phyloP scores from a whole-genome alignment of 2,329 filamentous ascomycete species.

The Thielaviopsis cerberus region DNA sequence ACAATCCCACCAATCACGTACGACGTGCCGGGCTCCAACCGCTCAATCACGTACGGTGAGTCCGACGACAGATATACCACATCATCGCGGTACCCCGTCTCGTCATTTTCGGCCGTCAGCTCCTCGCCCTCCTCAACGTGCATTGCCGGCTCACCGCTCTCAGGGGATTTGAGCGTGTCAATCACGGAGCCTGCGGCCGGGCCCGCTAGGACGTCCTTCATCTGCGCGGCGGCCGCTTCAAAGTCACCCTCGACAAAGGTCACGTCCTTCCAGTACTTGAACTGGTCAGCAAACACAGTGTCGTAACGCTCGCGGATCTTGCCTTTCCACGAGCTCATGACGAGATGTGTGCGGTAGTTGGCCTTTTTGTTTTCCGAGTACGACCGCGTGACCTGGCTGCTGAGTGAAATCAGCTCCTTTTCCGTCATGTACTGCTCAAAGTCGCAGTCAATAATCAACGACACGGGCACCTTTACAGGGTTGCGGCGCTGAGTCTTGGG shows the following conservation, averaged over 20 bases:
- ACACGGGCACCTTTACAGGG: conserved; percentile 47
- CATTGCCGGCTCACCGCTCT: conserved; percentile 12
- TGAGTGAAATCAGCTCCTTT: conserved; percentile 66
- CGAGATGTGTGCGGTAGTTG: conserved; percentile 50
- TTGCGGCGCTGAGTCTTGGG: conserved; percentile 18
- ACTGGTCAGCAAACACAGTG: conserved; percentile 48
- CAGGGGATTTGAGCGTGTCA: conserved; percentile 33
- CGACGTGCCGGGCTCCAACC: conserved; percentile 69
- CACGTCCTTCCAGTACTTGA: conserved; percentile 64
- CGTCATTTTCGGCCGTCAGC: conserved; percentile 19
- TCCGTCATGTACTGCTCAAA: conserved; percentile 83
- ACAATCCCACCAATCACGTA: conserved; percentile 92
- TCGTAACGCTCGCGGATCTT: conserved; percentile 64
- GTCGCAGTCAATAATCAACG: conserved; percentile 74
- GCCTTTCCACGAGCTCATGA: conserved; percentile 61
- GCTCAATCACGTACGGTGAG: conserved; percentile 65
- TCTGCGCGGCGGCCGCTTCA: conserved; percentile 43
- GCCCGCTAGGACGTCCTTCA: conserved; percentile 48
- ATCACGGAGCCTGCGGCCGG: conserved; percentile 36
- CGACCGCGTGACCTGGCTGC: conserved; percentile 64
- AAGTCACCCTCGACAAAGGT: conserved; percentile 60
- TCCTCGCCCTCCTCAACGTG: conserved; percentile 15
- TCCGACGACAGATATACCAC: conserved; percentile 85
- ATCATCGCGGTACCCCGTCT: conserved; percentile 19
- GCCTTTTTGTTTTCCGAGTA: conserved; percentile 75